Evolutionary conservation across 345 rosid genomes (phyloP).

Genomic region (Ailanthus altissimus): DNA sequence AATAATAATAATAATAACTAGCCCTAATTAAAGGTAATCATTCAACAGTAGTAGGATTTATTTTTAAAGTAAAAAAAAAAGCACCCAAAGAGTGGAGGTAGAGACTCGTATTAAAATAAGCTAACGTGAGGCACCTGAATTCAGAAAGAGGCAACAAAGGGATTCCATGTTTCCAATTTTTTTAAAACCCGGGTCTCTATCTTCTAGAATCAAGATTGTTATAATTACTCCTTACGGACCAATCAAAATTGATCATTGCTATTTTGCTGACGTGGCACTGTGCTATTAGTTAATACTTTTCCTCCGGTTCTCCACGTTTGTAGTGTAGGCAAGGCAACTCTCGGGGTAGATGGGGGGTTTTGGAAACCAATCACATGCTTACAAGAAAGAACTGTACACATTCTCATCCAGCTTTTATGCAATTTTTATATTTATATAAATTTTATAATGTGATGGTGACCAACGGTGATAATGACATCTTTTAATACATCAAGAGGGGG

Average conservation of each 20-base stretch:
- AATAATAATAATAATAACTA: no score
- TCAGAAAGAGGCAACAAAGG: slow-evolving; percentile 1
- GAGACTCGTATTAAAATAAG: slow-evolving; percentile 17
- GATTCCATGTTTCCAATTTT: slow-evolving; percentile 16
- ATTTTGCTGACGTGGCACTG: background rate
- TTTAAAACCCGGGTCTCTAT: background rate
- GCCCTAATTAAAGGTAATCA: background rate
- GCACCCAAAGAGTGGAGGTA: slow-evolving; percentile 13
- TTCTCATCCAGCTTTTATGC: background rate
- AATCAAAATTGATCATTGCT: background rate
- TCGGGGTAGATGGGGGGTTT: slow-evolving; percentile 20
- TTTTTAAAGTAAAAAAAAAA: background rate
- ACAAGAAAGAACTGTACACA: slow-evolving; percentile 10
- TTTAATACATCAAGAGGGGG: slow-evolving; percentile 17
- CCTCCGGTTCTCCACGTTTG: background rate
- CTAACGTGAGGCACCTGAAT: slow-evolving; percentile 33
- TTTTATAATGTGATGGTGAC: slow-evolving; percentile 30
- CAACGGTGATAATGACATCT: slow-evolving; percentile 25
- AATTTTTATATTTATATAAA: slow-evolving; percentile 26
- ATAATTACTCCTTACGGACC: background rate
- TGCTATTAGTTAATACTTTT: background rate
- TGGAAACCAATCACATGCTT: slow-evolving; percentile 15
- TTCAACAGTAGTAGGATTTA: slow-evolving; percentile 8
- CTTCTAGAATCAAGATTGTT: background rate
- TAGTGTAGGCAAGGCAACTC: no score